Evolutionary conservation across 345 rosid genomes (phyloP), one percentile per base, ranked within the genome.

Genomic region (Populus euphratica): DNA sequence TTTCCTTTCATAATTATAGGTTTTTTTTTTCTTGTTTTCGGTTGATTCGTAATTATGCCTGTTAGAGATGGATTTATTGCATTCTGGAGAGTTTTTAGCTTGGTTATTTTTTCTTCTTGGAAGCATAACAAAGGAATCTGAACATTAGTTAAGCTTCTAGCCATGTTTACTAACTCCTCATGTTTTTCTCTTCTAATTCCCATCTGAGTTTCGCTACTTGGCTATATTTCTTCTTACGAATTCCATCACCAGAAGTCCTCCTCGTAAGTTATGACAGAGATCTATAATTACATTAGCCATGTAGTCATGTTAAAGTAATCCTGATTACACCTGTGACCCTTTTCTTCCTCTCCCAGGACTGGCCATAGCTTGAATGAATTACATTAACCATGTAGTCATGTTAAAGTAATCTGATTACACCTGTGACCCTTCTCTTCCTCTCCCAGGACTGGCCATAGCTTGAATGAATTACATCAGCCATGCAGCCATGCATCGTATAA

Each of bases 11-110:
- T 27, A 47, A 41, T 73, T 70, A 33, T 16, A 20, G 44, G 39
- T 62, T 31, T 5, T 25, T 61, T 61, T 14, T 1, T 25, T 61
- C 74, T 33, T 16, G 31, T 54, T 72, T 52, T 71, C 12, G 43
- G 50, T 59, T 29, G 68, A 20, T 76, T 76, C 73, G 38, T 41
- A 47, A 38, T 50, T 67, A 41, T 73, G 39, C 56, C 62, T 62
- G 56, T 52, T 77, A 73, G 41, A 59, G 69, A 6, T 70, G 72
- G 65, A 35, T 77, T 31, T 44, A 31, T 78, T 63, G 27, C 47
- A 27, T 69, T 62, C 4, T 16, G 62, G 50, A 14, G 27, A 5
- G 10, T 31, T 54, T 31, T 67, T 62, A 49, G 29, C 29, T 44
- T 49, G 35, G 21, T 18, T 69, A n/a, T 7, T 76, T 29, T 33